Conservation (phyloP, 352 stramenopile species). For the Globisporangium paroecandrum region DNA sequence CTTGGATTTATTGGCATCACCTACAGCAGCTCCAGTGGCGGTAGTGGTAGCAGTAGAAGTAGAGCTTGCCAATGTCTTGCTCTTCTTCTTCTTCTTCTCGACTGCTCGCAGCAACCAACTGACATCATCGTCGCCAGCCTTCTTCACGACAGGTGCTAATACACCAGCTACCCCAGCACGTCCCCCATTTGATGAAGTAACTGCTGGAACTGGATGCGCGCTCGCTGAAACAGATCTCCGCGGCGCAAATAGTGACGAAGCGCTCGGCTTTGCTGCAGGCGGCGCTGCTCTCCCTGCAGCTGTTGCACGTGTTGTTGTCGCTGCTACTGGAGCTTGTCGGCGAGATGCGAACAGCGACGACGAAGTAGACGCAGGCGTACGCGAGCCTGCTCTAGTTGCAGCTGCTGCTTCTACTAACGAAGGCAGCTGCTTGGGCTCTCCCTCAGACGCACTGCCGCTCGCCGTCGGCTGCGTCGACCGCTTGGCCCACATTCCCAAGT, state of each 20-base stretch:
- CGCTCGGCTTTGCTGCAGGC: background rate
- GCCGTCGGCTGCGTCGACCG: conserved; percentile 19
- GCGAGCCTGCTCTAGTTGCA: background rate
- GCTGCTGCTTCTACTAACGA: conserved; percentile 7
- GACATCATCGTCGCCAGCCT: conserved; percentile 17
- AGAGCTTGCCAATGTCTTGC: conserved; percentile 6
- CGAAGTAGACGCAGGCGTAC: background rate
- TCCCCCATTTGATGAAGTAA: background rate
- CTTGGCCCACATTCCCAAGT: conserved; percentile 37
- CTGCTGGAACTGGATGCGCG: background rate
- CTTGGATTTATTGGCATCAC: background rate
- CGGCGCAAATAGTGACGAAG: conserved; percentile 7
- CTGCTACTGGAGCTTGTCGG: background rate
- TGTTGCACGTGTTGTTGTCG: no score
- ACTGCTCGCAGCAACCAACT: conserved; percentile 37
- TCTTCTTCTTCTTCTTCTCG: conserved; percentile 30
- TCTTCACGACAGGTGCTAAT: conserved; percentile 2
- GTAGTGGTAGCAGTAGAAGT: background rate
- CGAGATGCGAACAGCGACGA: conserved; percentile 12
- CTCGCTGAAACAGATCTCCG: conserved; percentile 1
- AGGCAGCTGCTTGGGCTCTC: background rate
- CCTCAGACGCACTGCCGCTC: background rate
- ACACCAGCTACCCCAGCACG: background rate
- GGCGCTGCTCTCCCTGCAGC: background rate
- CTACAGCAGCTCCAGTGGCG: no score